phyloP scores from a whole-genome alignment of 805 yeast species.

The Candida ovalis region DNA sequence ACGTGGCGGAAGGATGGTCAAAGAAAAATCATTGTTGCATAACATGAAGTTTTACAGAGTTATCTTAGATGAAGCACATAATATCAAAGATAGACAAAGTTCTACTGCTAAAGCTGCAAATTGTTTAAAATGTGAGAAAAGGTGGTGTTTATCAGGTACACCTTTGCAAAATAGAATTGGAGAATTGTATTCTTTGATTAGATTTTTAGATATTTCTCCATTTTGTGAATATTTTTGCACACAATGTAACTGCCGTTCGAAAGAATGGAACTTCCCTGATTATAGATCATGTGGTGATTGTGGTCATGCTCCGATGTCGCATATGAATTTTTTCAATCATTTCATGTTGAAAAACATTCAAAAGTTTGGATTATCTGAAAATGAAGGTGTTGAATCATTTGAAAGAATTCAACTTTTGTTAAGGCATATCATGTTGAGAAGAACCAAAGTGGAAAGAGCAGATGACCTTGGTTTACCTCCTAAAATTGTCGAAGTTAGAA shows the following conservation, averaged over 20 bases:
- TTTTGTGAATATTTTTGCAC: slow-evolving; percentile 89
- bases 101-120: slow-evolving; percentile 94
- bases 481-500: slow-evolving; percentile 82
- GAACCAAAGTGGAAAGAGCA: slow-evolving; percentile 95
- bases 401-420: slow-evolving; percentile 69
- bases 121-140: slow-evolving; percentile 59
- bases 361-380: slow-evolving; percentile 66
- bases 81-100: slow-evolving; percentile 90
- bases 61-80: slow-evolving; percentile 94
- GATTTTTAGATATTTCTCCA: slow-evolving; percentile 82
- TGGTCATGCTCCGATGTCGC: slow-evolving; percentile 92
- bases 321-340: slow-evolving; percentile 92
- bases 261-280: slow-evolving; percentile 82
- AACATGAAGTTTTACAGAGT: slow-evolving; percentile 75
- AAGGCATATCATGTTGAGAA: slow-evolving; percentile 80
- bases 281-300: slow-evolving; percentile 82
- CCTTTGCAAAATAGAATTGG: slow-evolving; percentile 96
- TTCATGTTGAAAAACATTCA: slow-evolving; percentile 93
- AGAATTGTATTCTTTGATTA: slow-evolving; percentile 86
- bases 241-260: slow-evolving; percentile 81
- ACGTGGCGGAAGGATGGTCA: slow-evolving; percentile 63
- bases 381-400: slow-evolving; percentile 78
- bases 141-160: slow-evolving; percentile 95
- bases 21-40: slow-evolving; percentile 76
- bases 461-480: slow-evolving; percentile 98